Evolutionary conservation across 2,329 filamentous ascomycete species (phyloP).

Genomic region (Macrophomina pseudophaseolina): DNA sequence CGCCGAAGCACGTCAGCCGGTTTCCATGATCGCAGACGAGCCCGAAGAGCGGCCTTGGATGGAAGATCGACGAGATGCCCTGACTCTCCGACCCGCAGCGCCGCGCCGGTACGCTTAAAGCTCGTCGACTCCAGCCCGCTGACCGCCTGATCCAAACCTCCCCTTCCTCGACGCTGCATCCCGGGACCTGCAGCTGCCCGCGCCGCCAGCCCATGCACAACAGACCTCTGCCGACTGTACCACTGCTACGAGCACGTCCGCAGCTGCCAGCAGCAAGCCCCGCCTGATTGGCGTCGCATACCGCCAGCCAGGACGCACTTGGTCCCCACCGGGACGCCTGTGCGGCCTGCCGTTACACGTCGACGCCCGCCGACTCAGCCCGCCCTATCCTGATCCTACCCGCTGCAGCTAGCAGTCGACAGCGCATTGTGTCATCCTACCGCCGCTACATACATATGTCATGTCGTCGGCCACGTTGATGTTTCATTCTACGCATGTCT

Average conservation of each 20-base stretch:
- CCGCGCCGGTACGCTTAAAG: conserved; percentile 20
- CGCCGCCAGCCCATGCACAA: conserved; percentile 9
- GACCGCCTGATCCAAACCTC: not conserved
- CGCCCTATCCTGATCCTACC: not conserved
- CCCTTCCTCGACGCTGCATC: not conserved
- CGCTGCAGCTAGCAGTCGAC: not conserved
- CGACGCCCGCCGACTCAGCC: not conserved
- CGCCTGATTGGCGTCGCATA: conserved; percentile 5
- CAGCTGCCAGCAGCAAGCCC: not conserved
- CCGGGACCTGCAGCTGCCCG: conserved; percentile 17
- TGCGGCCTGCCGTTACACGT: conserved; percentile 8
- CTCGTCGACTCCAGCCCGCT: not conserved
- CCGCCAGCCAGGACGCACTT: not conserved
- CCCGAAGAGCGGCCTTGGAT: conserved; percentile 4
- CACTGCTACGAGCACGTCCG: not conserved
- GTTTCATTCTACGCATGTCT: conserved; percentile 1
- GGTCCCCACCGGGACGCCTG: conserved; percentile 1
- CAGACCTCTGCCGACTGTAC: not conserved
- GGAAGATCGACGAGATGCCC: conserved; percentile 19
- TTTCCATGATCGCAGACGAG: conserved; percentile 21
- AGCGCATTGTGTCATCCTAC: conserved; percentile 9
- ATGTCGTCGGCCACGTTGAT: conserved; percentile 14
- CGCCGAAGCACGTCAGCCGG: conserved; percentile 9
- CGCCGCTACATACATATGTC: not conserved
- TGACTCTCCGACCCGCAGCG: conserved; percentile 23